Conservation (phyloP, 2,329 filamentous ascomycete genomes). For the Biscogniauxia marginata region DNA sequence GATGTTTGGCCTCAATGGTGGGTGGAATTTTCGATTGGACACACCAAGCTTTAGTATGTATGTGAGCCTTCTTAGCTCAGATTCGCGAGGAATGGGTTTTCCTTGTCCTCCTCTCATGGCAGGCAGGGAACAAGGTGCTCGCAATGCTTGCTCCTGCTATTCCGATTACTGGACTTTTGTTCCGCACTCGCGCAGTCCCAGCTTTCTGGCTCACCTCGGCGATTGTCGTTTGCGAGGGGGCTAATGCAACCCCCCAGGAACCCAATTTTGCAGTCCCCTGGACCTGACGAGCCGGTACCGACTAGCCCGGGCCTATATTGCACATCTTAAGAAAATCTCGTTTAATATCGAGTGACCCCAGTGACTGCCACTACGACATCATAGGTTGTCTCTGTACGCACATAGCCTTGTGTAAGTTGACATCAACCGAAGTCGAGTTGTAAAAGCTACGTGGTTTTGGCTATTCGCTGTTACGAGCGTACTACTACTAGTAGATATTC, state of each 20-base stretch:
- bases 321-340: slow-evolving; percentile 34
- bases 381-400: slow-evolving; percentile 9
- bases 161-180: slow-evolving; percentile 3
- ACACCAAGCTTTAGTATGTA: neutral
- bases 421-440: neutral
- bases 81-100: slow-evolving; percentile 1
- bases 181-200: slow-evolving; percentile 13
- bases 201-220: slow-evolving; percentile 26
- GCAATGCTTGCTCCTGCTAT: slow-evolving; percentile 4
- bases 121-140: neutral
- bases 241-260: slow-evolving; percentile 26
- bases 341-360: slow-evolving; percentile 12
- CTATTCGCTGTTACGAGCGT: neutral
- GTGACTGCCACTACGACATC: slow-evolving; percentile 22
- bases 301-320: slow-evolving; percentile 28
- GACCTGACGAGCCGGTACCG: slow-evolving; percentile 7
- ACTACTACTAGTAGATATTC: neutral
- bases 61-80: neutral
- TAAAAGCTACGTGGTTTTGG: neutral
- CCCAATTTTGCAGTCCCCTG: slow-evolving; percentile 5
- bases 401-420: neutral
- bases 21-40: slow-evolving; percentile 3
- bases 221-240: slow-evolving; percentile 26
- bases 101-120: neutral
- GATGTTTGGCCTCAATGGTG: neutral